Percentiles rank a stretch among this genome's conserved stretches.
Evolutionary conservation across 768 basidiomycete species (phyloP).

Genomic region (Mycena maculata): DNA sequence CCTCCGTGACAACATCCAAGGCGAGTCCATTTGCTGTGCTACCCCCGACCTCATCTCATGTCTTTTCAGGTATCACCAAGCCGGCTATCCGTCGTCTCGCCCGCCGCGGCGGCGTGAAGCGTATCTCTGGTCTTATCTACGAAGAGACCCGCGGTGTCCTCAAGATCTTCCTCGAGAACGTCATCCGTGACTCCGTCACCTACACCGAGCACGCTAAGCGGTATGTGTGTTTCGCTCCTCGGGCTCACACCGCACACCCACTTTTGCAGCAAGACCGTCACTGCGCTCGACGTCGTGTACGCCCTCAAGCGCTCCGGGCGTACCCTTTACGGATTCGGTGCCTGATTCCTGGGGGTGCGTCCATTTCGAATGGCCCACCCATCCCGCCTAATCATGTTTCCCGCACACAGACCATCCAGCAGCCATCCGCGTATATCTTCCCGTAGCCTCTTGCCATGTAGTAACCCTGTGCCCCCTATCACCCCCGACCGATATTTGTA

Average conservation of each 20-base stretch:
- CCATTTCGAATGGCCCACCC: background rate
- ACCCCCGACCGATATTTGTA: background rate
- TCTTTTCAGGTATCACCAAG: too few species aligned
- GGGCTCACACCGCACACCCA: too few species aligned
- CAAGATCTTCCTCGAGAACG: too few species aligned
- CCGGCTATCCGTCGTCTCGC: too few species aligned
- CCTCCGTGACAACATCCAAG: conserved; percentile 73
- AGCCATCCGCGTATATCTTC: background rate
- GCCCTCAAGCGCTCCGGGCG: background rate
- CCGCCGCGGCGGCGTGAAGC: too few species aligned
- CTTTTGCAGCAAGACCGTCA: background rate
- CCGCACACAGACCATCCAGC: background rate
- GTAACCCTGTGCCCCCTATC: background rate
- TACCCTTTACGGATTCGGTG: background rate
- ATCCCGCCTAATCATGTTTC: background rate
- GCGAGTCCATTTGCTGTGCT: conserved; percentile 36
- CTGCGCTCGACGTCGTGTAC: background rate
- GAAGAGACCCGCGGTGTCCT: too few species aligned
- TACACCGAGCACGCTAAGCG: too few species aligned
- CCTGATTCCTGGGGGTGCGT: background rate
- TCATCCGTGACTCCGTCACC: too few species aligned
- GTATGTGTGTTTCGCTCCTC: too few species aligned
- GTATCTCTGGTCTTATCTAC: too few species aligned
- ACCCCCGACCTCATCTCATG: too few species aligned
- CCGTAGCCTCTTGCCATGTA: background rate